These are phyloP conservation scores for Knoxia roxburghii DNA, from an alignment of 257 asterid species.

Conservation along the genomic window DNA sequence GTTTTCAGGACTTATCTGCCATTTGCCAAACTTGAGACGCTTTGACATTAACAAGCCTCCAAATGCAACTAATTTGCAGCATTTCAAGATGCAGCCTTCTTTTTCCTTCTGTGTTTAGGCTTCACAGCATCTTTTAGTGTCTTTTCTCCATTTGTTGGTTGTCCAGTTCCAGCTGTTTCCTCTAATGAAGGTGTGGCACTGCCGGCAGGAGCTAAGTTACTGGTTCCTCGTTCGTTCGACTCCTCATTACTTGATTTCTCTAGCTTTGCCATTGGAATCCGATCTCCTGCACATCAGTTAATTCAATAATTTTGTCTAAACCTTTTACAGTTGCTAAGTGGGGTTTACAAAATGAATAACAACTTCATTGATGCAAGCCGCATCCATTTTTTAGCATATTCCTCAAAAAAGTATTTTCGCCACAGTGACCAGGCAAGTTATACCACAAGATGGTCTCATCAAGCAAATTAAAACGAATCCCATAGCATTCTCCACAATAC, in stretches of 20 bases:
- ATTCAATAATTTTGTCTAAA: slow-evolving; percentile 8
- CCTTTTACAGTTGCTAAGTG: neutral
- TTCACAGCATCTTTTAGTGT: slow-evolving; percentile 80
- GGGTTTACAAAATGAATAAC: neutral
- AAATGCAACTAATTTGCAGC: slow-evolving; percentile 31
- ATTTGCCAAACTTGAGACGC: too few species aligned
- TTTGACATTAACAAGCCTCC: neutral
- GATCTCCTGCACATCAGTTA: slow-evolving; percentile 7
- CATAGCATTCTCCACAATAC: neutral
- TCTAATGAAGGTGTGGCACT: slow-evolving; percentile 29
- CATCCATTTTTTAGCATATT: neutral
- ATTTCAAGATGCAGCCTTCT: slow-evolving; percentile 34
- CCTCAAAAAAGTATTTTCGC: neutral
- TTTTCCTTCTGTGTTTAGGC: slow-evolving; percentile 71
- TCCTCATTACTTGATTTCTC: slow-evolving; percentile 26
- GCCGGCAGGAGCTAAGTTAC: slow-evolving; percentile 20
- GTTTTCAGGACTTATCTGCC: too few species aligned
- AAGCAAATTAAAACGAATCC: neutral
- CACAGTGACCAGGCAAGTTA: neutral
- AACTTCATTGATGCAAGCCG: neutral
- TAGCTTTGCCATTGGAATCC: slow-evolving; percentile 24
- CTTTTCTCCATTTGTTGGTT: slow-evolving; percentile 31
- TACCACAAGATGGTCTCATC: neutral
- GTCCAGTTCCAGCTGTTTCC: slow-evolving; percentile 26
- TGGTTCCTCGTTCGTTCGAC: slow-evolving; percentile 16